These are phyloP conservation scores for Tetradesmus obliquus DNA, from an alignment of 139 green algal genomes.

Conservation along the genomic window DNA sequence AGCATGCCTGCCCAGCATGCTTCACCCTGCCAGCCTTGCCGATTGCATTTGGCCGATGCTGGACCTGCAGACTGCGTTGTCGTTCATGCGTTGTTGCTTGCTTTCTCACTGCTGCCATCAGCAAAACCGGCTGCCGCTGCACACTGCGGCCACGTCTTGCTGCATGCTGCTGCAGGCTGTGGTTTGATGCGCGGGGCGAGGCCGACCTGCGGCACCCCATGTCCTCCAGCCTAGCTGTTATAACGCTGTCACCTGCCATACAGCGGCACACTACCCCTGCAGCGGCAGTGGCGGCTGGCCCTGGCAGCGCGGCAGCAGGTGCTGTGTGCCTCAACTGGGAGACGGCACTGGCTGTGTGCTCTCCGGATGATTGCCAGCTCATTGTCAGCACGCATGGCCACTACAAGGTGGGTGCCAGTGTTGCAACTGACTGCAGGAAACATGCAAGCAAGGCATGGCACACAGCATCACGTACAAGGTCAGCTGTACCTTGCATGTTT, in stretches of 20 bases:
- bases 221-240: neutral
- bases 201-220: neutral
- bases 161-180: constrained; percentile 6
- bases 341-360: neutral
- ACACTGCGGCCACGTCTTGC: neutral
- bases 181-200: constrained; percentile 21
- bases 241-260: neutral
- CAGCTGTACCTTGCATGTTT: no score
- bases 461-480: no score
- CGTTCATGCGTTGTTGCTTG: neutral
- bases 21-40: no score
- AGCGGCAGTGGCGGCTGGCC: neutral
- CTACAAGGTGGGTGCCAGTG: neutral
- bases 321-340: neutral
- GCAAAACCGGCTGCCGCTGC: neutral
- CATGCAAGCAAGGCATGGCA: neutral
- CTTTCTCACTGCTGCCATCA: no score
- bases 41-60: neutral
- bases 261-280: neutral
- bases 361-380: constrained; percentile 19
- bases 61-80: neutral
- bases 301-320: neutral
- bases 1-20: no score
- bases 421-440: neutral
- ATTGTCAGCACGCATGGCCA: neutral